Base-by-base conservation (phyloP, 2,329 filamentous ascomycete species). In the Stylonectria norvegica region DNA sequence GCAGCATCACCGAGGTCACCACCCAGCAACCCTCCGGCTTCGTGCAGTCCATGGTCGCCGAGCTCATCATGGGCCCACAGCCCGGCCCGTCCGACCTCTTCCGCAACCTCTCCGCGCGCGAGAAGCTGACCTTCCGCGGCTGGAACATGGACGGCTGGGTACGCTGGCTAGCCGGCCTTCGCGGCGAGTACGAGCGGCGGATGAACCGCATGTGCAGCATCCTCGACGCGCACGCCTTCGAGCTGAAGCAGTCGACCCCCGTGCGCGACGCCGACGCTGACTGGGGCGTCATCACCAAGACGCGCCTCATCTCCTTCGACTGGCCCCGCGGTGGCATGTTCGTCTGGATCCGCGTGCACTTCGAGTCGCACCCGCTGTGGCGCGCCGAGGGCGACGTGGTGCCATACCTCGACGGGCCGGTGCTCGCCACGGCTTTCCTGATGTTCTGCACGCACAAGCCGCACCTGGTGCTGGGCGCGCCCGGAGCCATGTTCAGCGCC, bases 291-390 rank as follows among this genome's bases (percentile, higher is more conserved):
- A 75, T 94, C 33, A 81, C 83, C 56, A 89, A 86, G 66, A 84
- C 78, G 1, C 73, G 76, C 45, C 76, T 95, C 51, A 86, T 83
- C 63, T 78, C 82, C 32, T 95, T 94, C 59, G 66, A 76, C 52
- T 89, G 86, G 75, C 89, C 90, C 1, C 78, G 85, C 19, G 90
- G 83, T 23, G 90, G 90, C 58, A 96, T 96, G 89, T 96, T 95
- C 63, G 66, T 94, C 40, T 96, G 90, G 90, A 56, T 95, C 4
- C 75, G 78, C 40, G 66, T 93, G 45, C 74, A 81, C 59, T 85
- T 89, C 53, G 77, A 84, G 39, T 70, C 72, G 2, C 89, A 95
- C 58, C 87, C 88, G 10, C 72, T 95, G 11, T 82, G 71, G 60
- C 56, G 61, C 37, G 61, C 61, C 3, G 48, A 55, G 30, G 59